Evolutionary conservation across 1,284 basidiomycete species (phyloP), one percentile per base, ranked within the genome.

Genomic region (Coniferiporia sulphurascens): DNA sequence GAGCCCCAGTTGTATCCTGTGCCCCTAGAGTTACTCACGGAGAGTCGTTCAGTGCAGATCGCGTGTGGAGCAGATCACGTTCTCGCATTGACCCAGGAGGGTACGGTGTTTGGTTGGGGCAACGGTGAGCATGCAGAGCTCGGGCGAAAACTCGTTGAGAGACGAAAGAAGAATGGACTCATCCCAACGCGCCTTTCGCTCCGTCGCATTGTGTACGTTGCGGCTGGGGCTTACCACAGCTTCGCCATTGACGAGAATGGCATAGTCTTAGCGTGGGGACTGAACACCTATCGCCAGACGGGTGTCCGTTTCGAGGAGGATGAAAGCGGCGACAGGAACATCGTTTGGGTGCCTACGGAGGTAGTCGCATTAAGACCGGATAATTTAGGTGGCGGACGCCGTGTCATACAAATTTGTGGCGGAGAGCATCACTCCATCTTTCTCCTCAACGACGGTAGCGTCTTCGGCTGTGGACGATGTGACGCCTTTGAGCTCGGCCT

Each of bases 1-100:
- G 70, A 71, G 43, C 71, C 69, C 64, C 77, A 79, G 65, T 72
- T 73, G 63, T 66, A 64, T 8, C 80, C 78, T 5, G 71, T 76
- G 34, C 66, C 73, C 21, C 74, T 75, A 43, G 74, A 68, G 44
- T 71, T 66, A 55, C 72, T 74, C 61, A 69, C 66, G 55, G 74
- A 71, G 61, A 73, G 73, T 65, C 52, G 54, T n/a, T 66, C 65
- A 54, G 62, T 78, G n/a, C 71, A 73, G 38, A 73, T 83, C 17
- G 78, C 77, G 1, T 81, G 80, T 57, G 83, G 83, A 9, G 74
- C 76, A 52, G 81, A 85, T 67, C 83, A 85, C 68, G 78, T 83
- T 46, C 70, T 85, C 27, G 81, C 80, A 0, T 74, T 85, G 35
- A 80, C 82, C 2, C 74, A 76, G 1, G 74, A 76, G 36, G 83